These are phyloP conservation scores for Flaveria brownii DNA, from an alignment of 129 eudicot species.

Conservation along the genomic window DNA sequence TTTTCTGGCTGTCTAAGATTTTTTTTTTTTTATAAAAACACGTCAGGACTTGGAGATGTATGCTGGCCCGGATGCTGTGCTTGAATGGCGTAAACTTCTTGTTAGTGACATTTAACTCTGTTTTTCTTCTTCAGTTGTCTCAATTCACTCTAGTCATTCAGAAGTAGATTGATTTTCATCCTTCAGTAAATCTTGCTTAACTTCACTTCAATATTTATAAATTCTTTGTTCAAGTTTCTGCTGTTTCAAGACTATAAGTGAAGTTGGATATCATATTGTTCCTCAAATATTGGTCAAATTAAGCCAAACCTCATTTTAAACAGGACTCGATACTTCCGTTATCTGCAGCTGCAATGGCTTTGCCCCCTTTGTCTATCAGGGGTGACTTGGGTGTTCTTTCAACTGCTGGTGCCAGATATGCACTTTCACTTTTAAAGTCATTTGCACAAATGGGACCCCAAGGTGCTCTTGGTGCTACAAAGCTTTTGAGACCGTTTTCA, in stretches of 20 bases:
- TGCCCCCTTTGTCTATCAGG: slow-evolving; percentile 88
- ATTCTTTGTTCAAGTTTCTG: background rate
- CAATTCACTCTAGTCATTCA: too few relatives aligned
- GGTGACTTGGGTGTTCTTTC: slow-evolving; percentile 93
- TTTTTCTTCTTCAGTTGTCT: slow-evolving; percentile 3
- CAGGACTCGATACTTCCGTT: slow-evolving; percentile 95
- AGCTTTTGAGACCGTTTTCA: slow-evolving; percentile 83
- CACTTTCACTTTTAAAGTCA: slow-evolving; percentile 76
- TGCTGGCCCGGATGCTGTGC: slow-evolving; percentile 82
- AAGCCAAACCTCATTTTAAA: slow-evolving; percentile 6
- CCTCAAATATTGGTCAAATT: background rate
- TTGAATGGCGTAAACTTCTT: slow-evolving; percentile 93
- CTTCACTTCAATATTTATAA: slow-evolving; percentile 3
- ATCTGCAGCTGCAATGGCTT: slow-evolving; percentile 97
- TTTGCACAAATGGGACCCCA: slow-evolving; percentile 94
- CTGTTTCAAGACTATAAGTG: background rate
- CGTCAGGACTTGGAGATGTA: slow-evolving; percentile 81
- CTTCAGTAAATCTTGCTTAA: background rate
- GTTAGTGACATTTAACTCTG: slow-evolving; percentile 48
- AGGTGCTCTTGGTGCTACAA: slow-evolving; percentile 94
- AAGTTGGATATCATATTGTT: background rate
- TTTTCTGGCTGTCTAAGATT: slow-evolving; percentile 1
- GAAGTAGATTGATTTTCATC: background rate
- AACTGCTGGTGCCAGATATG: slow-evolving; percentile 89
- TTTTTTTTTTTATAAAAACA: slow-evolving; percentile 7